Evolutionary conservation across 2,329 filamentous ascomycete genomes (phyloP).

Genomic region (Fusarium papillatum): DNA sequence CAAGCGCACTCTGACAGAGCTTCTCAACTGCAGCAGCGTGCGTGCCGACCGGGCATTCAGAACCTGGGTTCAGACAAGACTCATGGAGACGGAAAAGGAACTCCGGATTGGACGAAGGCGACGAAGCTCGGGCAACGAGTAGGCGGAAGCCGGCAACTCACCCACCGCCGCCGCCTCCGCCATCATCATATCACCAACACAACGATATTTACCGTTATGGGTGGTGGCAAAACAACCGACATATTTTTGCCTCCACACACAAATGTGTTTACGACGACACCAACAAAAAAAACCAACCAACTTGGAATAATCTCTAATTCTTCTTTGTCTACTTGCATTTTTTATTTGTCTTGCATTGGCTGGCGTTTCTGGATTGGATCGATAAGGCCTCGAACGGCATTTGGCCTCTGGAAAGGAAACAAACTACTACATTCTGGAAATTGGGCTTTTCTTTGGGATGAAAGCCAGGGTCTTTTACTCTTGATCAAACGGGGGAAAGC

Average conservation of each 20-base stretch:
- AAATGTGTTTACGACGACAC: neutral
- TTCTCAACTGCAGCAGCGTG: conserved; percentile 71
- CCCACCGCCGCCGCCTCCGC: neutral
- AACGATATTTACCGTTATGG: conserved; percentile 12
- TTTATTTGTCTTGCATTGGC: conserved; percentile 33
- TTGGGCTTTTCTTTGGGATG: neutral
- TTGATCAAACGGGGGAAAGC: conserved; percentile 20
- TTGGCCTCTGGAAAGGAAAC: conserved; percentile 12
- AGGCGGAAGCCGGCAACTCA: conserved; percentile 11
- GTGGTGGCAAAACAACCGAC: conserved; percentile 30
- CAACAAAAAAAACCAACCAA: neutral
- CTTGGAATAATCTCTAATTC: conserved; percentile 37
- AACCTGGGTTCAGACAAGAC: conserved; percentile 69
- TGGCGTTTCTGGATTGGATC: conserved; percentile 27
- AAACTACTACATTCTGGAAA: conserved; percentile 11
- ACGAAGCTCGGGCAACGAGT: conserved; percentile 54
- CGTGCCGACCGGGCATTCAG: conserved; percentile 65
- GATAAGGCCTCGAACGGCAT: conserved; percentile 12
- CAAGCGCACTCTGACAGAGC: conserved; percentile 72
- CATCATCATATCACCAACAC: conserved; percentile 18
- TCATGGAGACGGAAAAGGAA: conserved; percentile 73
- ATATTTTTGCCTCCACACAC: neutral
- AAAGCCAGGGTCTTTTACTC: neutral
- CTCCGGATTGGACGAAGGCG: conserved; percentile 66
- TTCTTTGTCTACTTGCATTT: conserved; percentile 9